These are phyloP conservation scores for Kwoniella mangroviensis DNA, from an alignment of 768 basidiomycete species.

Conservation along the genomic window DNA sequence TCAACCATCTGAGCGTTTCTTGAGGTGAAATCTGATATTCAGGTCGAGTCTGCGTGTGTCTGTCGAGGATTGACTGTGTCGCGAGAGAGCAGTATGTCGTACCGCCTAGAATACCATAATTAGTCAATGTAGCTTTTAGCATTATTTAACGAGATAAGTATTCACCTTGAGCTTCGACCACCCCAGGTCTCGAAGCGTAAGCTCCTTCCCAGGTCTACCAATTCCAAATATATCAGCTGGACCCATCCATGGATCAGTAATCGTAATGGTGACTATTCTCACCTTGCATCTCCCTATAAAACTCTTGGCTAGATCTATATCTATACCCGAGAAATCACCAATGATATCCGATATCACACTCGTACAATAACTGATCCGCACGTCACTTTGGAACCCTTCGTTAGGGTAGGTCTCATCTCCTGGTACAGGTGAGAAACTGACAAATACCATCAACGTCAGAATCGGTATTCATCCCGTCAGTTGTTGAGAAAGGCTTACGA, in stretches of 20 bases:
- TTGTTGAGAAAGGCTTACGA: conserved; percentile 64
- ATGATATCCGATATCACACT: conserved; percentile 81
- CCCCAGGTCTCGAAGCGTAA: conserved; percentile 76
- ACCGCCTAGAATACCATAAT: conserved; percentile 66
- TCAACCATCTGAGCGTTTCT: conserved; percentile 73
- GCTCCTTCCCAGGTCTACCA: conserved; percentile 87
- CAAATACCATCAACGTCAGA: no score
- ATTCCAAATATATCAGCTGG: neutral
- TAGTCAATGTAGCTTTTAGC: no score
- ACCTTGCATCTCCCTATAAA: conserved; percentile 79
- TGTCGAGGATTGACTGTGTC: conserved; percentile 66
- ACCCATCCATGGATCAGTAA: conserved; percentile 7
- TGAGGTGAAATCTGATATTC: conserved; percentile 17
- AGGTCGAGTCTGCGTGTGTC: conserved; percentile 44
- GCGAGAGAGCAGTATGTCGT: conserved; percentile 92
- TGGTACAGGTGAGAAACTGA: conserved; percentile 56
- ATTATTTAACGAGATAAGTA: neutral
- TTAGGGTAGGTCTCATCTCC: conserved; percentile 46
- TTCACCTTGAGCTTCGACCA: conserved; percentile 81
- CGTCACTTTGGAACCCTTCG: conserved; percentile 65
- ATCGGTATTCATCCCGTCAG: no score
- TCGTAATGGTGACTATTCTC: conserved; percentile 38
- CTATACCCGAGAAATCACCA: conserved; percentile 73
- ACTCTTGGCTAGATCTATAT: conserved; percentile 65
- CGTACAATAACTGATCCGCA: conserved; percentile 84